A percentile compares a stretch with the other conserved stretches of the same genome.
These are phyloP conservation scores for Collybiopsis luxurians DNA, from an alignment of 768 basidiomycete genomes.

Conservation along the genomic window DNA sequence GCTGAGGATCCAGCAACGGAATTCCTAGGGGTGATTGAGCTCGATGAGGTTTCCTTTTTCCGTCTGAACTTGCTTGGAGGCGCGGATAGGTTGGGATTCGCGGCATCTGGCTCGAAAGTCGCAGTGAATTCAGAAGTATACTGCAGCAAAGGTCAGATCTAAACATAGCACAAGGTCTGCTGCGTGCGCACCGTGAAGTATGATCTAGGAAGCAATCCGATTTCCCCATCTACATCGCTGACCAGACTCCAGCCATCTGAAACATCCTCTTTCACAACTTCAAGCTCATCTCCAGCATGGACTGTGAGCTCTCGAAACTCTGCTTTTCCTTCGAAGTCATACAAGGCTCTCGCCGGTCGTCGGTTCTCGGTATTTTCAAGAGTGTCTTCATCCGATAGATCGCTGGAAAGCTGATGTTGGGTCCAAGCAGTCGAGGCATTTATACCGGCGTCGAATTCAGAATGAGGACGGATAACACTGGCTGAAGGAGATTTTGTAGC, in stretches of 20 bases:
- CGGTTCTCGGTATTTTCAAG: constrained; percentile 31
- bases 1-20: background rate
- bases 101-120: constrained; percentile 41
- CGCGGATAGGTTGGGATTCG: constrained; percentile 18
- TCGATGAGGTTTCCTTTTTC: constrained; percentile 35
- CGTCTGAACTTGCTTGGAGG: constrained; percentile 8
- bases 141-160: constrained; percentile 29
- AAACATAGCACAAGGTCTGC: background rate
- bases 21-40: constrained; percentile 47
- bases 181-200: constrained; percentile 67
- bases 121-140: constrained; percentile 64
- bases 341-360: constrained; percentile 64
- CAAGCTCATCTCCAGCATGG: constrained; percentile 66
- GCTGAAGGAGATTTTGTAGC: constrained; percentile 23
- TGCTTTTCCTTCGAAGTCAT: constrained; percentile 70
- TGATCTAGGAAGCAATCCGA: constrained; percentile 65
- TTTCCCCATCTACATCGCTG: constrained; percentile 49
- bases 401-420: constrained; percentile 43
- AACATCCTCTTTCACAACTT: constrained; percentile 67
- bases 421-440: constrained; percentile 81
- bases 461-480: constrained; percentile 25
- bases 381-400: constrained; percentile 12
- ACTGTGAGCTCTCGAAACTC: constrained; percentile 73
- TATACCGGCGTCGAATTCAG: constrained; percentile 73
- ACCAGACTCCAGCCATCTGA: constrained; percentile 84